These are phyloP conservation scores for Borealophlyctis nickersoniae DNA, from an alignment of 192 early-diverging fungal species.

Conservation along the genomic window DNA sequence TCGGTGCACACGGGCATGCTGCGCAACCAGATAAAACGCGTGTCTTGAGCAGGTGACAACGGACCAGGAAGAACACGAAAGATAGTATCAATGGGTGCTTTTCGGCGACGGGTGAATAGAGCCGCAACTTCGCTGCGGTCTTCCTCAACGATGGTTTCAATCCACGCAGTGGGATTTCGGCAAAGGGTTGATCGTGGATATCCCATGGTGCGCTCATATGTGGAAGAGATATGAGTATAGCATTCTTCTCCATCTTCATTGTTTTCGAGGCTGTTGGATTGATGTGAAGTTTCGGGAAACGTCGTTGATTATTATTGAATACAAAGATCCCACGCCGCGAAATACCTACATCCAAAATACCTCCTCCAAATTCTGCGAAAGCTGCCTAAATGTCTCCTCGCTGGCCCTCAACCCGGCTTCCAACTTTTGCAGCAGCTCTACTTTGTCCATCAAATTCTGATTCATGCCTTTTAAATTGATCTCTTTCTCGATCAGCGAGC, in stretches of 20 bases:
- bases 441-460: conserved; percentile 20
- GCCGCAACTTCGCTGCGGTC: background rate
- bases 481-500: conserved; percentile 21
- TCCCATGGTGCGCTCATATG: background rate
- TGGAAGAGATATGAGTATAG: background rate
- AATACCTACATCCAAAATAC: conserved; percentile 14
- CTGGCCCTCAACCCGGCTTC: conserved; percentile 15
- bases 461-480: conserved; percentile 25
- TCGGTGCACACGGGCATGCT: conserved; percentile 7
- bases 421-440: conserved; percentile 12
- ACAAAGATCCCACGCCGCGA: no score
- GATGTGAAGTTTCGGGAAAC: no score
- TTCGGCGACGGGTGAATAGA: conserved; percentile 7
- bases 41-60: background rate
- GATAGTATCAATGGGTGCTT: conserved; percentile 11
- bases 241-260: no score
- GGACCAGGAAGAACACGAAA: conserved; percentile 21
- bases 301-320: no score
- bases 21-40: conserved; percentile 12
- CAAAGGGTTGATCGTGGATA: background rate
- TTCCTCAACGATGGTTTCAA: conserved; percentile 3
- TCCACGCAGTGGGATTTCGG: conserved; percentile 17
- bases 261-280: no score
- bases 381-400: conserved; percentile 24
- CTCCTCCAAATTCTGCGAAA: conserved; percentile 17